Base-by-base conservation (phyloP, 805 yeast species). In the Wickerhamomyces alni region DNA sequence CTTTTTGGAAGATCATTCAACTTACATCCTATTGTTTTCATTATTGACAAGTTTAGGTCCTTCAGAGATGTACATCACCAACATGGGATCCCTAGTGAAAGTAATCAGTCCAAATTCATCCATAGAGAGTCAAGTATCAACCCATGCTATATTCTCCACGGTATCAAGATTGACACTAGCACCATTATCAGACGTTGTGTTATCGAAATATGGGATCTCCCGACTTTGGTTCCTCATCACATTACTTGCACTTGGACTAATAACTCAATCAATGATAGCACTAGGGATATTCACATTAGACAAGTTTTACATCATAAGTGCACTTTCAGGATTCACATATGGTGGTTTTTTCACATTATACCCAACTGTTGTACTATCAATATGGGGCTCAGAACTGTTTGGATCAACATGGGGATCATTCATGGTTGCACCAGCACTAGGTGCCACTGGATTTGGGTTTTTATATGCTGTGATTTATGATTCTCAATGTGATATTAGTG, bases 361-460 rank as follows among this genome's bases (percentile, higher is more conserved):
- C 50, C 98, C 99, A 3, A 83, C 95, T 0, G 70, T 88, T 12
- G 77, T 88, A 13, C 82, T 95, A 2, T 69, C 81, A 4, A 76
- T 85, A 3, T 93, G 96, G 88, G 97, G 97, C 0, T 72, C 84
- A 17, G 88, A 84, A 32, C 73, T 85, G 26, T 77, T 91, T 61
- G 98, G 97, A 0, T 84, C 95, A 2, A 84, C 91, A 2, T 91
- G 96, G 87, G 97, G 97, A 3, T 67, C 83, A 19, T 85, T 87
- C 57, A 82, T 87, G 74, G 70, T 85, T 27, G 93, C 94, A 0
- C 95, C 96, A 3, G 96, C 96, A 0, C 46, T 86, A 3, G 95
- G 96, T 2, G 69, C 91, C 2, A 66, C 83, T 5, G 44, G 75
- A 3, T 84, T 74, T 51, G 89, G 95, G 6, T 52, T 84, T 37